Percentiles rank a stretch among this genome's conserved stretches.
Evolutionary conservation across 2,329 filamentous ascomycete genomes (phyloP).

Genomic region (Aspergillus spinulosporus): DNA sequence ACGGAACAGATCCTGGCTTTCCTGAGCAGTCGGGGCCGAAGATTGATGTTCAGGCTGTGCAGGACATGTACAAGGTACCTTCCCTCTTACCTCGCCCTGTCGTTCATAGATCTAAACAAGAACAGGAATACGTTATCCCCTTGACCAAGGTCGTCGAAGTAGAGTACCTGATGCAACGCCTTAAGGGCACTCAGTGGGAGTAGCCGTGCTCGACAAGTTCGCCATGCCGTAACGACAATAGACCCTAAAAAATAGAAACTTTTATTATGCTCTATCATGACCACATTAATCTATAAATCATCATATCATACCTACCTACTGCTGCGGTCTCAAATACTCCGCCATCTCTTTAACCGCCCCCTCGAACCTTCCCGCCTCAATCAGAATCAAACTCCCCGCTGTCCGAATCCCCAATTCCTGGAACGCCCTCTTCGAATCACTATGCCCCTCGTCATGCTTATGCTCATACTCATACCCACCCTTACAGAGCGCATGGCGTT

Average conservation of each 20-base stretch:
- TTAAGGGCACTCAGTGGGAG: constrained; percentile 58
- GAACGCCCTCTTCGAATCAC: constrained; percentile 92
- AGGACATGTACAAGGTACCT: constrained; percentile 72
- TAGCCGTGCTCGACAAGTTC: constrained; percentile 21
- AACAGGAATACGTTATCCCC: constrained; percentile 77
- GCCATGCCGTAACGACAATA: constrained; percentile 11
- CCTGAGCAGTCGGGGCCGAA: constrained; percentile 57
- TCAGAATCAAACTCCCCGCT: constrained; percentile 79
- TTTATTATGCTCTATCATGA: constrained; percentile 11
- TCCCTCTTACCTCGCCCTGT: background rate
- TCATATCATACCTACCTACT: background rate
- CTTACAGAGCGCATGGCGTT: constrained; percentile 69
- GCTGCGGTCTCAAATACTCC: constrained; percentile 54
- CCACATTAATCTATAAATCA: constrained; percentile 10
- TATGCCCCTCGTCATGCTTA: constrained; percentile 71
- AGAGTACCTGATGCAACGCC: constrained; percentile 93
- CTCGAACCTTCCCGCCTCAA: constrained; percentile 76
- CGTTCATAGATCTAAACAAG: background rate
- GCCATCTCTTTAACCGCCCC: constrained; percentile 72
- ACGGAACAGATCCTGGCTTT: constrained; percentile 82
- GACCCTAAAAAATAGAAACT: constrained; percentile 4
- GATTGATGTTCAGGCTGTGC: constrained; percentile 89
- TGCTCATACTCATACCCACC: constrained; percentile 77
- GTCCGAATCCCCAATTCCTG: constrained; percentile 88
- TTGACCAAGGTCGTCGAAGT: constrained; percentile 98